Evolutionary conservation across 2,329 filamentous ascomycete species (phyloP).

Genomic region (Ascochyta clinopodiicola): DNA sequence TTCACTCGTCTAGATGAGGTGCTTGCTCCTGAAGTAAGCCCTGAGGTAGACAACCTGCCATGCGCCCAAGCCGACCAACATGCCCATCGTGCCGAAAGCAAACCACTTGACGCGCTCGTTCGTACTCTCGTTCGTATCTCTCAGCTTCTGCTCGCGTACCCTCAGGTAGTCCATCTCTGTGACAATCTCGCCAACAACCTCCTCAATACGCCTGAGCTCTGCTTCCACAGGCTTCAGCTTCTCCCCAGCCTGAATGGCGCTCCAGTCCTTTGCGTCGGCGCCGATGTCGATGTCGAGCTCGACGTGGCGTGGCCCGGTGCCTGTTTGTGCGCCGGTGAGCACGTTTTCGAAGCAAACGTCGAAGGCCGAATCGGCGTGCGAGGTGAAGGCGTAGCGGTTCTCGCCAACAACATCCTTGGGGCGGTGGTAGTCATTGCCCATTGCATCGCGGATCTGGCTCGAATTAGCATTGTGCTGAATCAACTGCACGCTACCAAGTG

Average conservation of each 20-base stretch:
- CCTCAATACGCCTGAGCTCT: slow-evolving; percentile 90
- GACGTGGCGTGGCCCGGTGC: slow-evolving; percentile 67
- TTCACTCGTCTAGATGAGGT: slow-evolving; percentile 53
- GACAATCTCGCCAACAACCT: slow-evolving; percentile 87
- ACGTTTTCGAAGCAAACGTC: slow-evolving; percentile 96
- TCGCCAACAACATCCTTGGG: slow-evolving; percentile 92
- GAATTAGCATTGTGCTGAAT: neutral
- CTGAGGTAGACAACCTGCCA: slow-evolving; percentile 99
- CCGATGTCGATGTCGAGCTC: slow-evolving; percentile 97
- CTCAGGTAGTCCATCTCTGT: slow-evolving; percentile 96
- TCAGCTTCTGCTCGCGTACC: slow-evolving; percentile 86
- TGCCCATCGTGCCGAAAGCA: slow-evolving; percentile 88
- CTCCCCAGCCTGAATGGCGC: slow-evolving; percentile 91
- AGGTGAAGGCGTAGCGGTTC: slow-evolving; percentile 91
- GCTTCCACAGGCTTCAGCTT: slow-evolving; percentile 98
- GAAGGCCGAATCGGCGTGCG: slow-evolving; percentile 88
- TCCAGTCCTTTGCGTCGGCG: slow-evolving; percentile 98
- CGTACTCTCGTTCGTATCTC: slow-evolving; percentile 99
- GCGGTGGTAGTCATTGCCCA: slow-evolving; percentile 94
- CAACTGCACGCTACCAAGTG: neutral
- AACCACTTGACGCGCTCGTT: slow-evolving; percentile 99
- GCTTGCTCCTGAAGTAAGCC: slow-evolving; percentile 80
- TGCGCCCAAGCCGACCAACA: slow-evolving; percentile 84
- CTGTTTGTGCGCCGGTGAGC: slow-evolving; percentile 58
- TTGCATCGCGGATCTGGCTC: slow-evolving; percentile 84